Evolutionary conservation across 805 yeast genomes (phyloP).

Genomic region (Suhomyces tanzawaensis): DNA sequence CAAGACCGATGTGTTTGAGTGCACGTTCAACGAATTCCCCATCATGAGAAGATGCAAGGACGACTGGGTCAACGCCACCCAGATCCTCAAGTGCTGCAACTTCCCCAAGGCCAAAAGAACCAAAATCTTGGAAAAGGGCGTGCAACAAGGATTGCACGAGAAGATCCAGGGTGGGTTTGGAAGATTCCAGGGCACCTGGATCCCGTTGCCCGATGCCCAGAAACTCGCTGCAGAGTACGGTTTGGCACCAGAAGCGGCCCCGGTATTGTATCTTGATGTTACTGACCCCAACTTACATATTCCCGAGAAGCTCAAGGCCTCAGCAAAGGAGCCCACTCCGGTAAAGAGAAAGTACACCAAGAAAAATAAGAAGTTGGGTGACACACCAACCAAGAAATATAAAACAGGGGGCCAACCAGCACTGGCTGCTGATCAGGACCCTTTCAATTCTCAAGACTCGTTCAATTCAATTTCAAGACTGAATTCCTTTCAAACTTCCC

Average conservation of each 20-base stretch:
- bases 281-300: conserved; percentile 35
- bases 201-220: conserved; percentile 74
- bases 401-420: conserved; percentile 17
- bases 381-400: conserved; percentile 49
- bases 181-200: conserved; percentile 96
- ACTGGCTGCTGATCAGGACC: conserved; percentile 12
- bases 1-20: conserved; percentile 67
- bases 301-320: conserved; percentile 33
- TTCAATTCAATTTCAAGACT: conserved; percentile 12
- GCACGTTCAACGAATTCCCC: conserved; percentile 62
- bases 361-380: conserved; percentile 56
- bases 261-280: conserved; percentile 39
- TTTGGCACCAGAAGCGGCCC: conserved; percentile 38
- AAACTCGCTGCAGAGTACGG: conserved; percentile 40
- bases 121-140: conserved; percentile 86
- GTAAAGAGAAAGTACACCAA: conserved; percentile 44
- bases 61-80: conserved; percentile 97
- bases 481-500: conserved; percentile 10
- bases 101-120: conserved; percentile 94
- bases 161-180: conserved; percentile 98
- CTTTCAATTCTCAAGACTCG: conserved; percentile 18
- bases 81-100: conserved; percentile 86
- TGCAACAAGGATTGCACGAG: conserved; percentile 86
- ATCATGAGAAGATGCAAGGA: conserved; percentile 89
- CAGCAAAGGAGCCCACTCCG: conserved; percentile 40